These are phyloP conservation scores for Vitis hybrid DNA, from an alignment of 177 flowering plant species.

Conservation along the genomic window DNA sequence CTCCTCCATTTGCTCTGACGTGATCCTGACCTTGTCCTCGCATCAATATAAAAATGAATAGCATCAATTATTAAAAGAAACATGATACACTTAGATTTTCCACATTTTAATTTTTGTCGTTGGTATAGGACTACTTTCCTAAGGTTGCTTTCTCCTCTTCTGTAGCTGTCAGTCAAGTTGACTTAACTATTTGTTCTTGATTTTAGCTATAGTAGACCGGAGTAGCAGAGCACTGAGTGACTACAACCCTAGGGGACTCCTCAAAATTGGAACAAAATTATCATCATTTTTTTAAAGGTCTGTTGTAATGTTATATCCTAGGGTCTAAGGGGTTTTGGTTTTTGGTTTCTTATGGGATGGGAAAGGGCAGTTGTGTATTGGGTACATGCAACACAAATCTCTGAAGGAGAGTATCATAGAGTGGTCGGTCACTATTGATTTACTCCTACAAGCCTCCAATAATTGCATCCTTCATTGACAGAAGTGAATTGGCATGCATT, in stretches of 20 bases:
- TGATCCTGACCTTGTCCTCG: neutral
- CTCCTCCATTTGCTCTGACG: neutral
- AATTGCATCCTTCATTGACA: neutral
- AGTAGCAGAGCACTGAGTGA: too few relatives aligned
- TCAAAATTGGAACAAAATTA: too few relatives aligned
- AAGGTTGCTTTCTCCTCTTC: constrained; percentile 7
- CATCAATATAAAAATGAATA: constrained; percentile 1
- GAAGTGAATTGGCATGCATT: neutral
- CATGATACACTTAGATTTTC: neutral
- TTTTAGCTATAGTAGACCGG: too few relatives aligned
- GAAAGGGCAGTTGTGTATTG: too few relatives aligned
- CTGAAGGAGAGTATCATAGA: neutral
- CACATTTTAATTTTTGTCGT: constrained; percentile 10
- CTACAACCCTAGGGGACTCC: too few relatives aligned
- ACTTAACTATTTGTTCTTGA: neutral
- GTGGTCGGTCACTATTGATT: neutral
- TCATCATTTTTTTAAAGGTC: too few relatives aligned
- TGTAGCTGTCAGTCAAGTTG: constrained; percentile 1
- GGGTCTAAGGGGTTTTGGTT: too few relatives aligned
- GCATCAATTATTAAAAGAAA: constrained; percentile 8
- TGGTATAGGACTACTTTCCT: constrained; percentile 9
- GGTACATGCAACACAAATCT: neutral
- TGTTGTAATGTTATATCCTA: too few relatives aligned
- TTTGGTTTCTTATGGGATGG: too few relatives aligned
- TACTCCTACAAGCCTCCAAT: neutral